A percentile compares a stretch with the other conserved stretches of the same genome.
Evolutionary conservation across 2,329 filamentous ascomycete genomes (phyloP).

Genomic region (Alternaria sp.): DNA sequence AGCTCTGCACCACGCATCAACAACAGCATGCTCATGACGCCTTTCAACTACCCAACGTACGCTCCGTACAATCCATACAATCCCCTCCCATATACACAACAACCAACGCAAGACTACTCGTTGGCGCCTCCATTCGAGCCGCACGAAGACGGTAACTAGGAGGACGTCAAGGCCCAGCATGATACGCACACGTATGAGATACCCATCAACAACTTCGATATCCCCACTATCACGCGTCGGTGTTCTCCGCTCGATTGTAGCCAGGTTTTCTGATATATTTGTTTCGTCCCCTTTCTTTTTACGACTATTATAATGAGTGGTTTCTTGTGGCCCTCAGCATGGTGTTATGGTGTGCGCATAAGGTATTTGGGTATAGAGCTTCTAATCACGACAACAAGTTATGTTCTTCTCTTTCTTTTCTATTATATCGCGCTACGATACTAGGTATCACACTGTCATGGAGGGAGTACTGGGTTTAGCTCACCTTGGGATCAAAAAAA

Average conservation of each 20-base stretch:
- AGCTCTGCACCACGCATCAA: not conserved
- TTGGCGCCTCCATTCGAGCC: not conserved
- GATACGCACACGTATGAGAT: not conserved
- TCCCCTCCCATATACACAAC: not conserved
- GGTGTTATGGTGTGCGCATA: not conserved
- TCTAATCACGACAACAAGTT: not conserved
- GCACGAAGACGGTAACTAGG: not conserved
- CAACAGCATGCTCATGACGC: not conserved
- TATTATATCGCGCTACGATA: not conserved
- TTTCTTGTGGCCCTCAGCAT: constrained; percentile 1
- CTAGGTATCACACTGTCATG: constrained; percentile 5
- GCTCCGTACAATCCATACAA: not conserved
- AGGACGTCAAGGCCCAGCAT: not conserved
- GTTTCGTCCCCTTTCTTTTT: not conserved
- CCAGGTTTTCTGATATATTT: not conserved
- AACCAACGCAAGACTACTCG: not conserved
- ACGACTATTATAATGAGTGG: not conserved
- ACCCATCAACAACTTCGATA: too few species aligned
- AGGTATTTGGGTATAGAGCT: not conserved
- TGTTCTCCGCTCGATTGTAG: too few species aligned
- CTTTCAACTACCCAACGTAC: not conserved
- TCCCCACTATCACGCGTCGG: too few species aligned
- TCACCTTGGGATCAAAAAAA: constrained; percentile 2
- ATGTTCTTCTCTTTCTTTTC: not conserved
- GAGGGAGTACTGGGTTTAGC: not conserved